Evolutionary conservation across 2,329 filamentous ascomycete genomes (phyloP).

Genomic region (Pseudopithomyces maydicus): DNA sequence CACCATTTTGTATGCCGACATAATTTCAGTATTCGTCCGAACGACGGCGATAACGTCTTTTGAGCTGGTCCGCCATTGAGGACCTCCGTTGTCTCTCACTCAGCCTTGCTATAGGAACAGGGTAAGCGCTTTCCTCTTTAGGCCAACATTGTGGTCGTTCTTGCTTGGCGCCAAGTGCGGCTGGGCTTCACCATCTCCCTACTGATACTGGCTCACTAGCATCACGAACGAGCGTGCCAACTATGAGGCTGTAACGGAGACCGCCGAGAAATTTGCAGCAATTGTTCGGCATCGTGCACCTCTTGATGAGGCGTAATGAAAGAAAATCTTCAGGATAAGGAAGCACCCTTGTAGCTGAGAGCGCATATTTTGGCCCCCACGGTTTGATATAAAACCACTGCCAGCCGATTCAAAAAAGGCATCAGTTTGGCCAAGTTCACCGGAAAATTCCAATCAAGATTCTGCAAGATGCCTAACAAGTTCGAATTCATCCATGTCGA

Average conservation of each 20-base stretch:
- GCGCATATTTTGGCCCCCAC: neutral
- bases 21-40: neutral
- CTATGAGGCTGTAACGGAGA: neutral
- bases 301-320: no score
- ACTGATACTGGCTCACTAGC: no score
- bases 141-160: neutral
- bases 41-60: neutral
- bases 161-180: neutral
- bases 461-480: neutral
- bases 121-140: neutral
- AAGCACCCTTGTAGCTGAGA: neutral
- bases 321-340: no score
- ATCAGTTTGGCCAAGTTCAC: neutral
- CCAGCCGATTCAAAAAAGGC: neutral
- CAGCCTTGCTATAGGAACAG: neutral
- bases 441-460: neutral
- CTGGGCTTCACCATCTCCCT: neutral
- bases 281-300: no score
- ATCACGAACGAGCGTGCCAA: neutral
- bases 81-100: neutral
- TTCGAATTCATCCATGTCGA: conserved; percentile 15
- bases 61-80: neutral
- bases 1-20: neutral
- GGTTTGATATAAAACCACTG: neutral
- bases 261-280: neutral